Conservation (phyloP, 179 eudicot species). For the Beta corolliflora region DNA sequence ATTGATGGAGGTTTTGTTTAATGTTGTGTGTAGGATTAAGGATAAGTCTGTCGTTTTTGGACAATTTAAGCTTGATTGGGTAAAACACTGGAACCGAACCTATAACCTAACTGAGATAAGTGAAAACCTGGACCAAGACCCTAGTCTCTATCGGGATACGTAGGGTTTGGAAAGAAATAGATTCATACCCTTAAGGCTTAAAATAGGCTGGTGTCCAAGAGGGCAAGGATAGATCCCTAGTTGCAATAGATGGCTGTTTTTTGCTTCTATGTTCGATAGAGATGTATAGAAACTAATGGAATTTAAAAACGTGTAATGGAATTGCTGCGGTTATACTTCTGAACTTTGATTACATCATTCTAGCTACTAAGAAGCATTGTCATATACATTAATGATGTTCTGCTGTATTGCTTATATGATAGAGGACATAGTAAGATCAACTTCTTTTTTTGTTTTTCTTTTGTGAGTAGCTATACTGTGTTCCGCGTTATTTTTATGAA, state of each 20-base stretch:
- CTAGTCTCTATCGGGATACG: no score
- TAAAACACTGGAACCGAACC: not conserved
- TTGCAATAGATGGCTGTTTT: not conserved
- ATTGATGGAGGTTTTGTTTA: no score
- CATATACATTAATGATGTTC: not conserved
- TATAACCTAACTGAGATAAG: no score
- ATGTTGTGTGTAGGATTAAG: no score
- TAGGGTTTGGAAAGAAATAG: no score
- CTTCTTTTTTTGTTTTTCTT: not conserved
- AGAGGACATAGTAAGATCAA: not conserved
- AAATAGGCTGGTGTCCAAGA: no score
- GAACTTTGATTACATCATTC: not conserved
- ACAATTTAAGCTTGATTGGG: not conserved
- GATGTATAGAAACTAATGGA: no score
- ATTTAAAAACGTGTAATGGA: not conserved
- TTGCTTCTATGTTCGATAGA: not conserved
- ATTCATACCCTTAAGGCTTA: no score
- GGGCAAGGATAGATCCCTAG: not conserved
- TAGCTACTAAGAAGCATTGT: not conserved
- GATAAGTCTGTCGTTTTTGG: no score
- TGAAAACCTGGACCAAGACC: not conserved
- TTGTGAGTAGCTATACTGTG: no score
- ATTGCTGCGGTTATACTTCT: not conserved
- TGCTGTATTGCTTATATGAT: not conserved
- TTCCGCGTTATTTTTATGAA: not conserved